phyloP scores from a whole-genome alignment of 202 grass and related monocot genomes.

The Digitaria exilis region DNA sequence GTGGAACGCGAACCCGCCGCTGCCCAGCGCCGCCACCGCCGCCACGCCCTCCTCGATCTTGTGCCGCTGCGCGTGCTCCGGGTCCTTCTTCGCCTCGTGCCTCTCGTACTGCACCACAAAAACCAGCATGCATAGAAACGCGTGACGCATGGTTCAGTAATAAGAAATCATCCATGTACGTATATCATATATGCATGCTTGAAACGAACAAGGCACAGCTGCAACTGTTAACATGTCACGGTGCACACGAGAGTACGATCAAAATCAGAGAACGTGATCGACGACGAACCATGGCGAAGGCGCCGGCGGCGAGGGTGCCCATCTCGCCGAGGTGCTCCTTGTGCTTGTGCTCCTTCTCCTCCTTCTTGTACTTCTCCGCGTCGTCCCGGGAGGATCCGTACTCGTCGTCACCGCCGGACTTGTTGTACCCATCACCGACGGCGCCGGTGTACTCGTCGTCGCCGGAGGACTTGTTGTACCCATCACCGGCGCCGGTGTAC shows the following conservation, averaged over 20 bases:
- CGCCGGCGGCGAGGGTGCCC: slow-evolving; percentile 59
- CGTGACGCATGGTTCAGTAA: no score
- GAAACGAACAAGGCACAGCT: no score
- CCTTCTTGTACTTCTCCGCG: slow-evolving; percentile 52
- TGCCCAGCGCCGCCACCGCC: slow-evolving; percentile 51
- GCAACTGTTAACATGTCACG: no score
- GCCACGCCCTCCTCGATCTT: slow-evolving; percentile 79
- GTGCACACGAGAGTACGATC: neutral
- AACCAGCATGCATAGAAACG: neutral
- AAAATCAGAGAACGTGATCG: neutral
- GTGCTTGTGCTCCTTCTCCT: slow-evolving; percentile 71
- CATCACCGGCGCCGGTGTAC: neutral
- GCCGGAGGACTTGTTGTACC: slow-evolving; percentile 19
- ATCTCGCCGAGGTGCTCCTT: slow-evolving; percentile 74
- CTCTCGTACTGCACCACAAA: slow-evolving; percentile 63
- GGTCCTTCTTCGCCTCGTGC: slow-evolving; percentile 85
- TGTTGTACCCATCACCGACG: neutral
- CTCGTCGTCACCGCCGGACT: neutral
- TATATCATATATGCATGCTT: neutral
- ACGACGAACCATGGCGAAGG: slow-evolving; percentile 68
- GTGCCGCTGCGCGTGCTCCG: slow-evolving; percentile 67
- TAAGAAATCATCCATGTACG: no score
- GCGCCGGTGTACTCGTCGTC: neutral
- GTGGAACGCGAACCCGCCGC: slow-evolving; percentile 74
- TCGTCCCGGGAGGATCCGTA: slow-evolving; percentile 34